Evolutionary conservation across 2,329 filamentous ascomycete species (phyloP).

Genomic region (Chaetomiaceae sp.): DNA sequence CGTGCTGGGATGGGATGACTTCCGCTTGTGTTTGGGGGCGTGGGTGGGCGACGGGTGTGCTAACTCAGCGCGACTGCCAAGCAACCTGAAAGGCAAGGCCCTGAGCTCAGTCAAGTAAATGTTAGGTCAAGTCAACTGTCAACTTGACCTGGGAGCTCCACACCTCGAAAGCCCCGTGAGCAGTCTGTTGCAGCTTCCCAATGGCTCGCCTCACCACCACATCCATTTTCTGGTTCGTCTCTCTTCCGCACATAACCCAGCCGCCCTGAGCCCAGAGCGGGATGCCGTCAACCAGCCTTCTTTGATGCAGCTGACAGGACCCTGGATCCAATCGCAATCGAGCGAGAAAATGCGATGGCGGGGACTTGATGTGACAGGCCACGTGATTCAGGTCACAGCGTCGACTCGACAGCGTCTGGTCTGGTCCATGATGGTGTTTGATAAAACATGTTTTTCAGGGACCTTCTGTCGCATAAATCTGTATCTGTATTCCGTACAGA

Average conservation of each 20-base stretch:
- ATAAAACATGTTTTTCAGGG: no score
- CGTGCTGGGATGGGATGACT: not conserved
- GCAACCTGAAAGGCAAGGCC: no score
- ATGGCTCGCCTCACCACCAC: no score
- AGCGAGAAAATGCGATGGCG: constrained; percentile 3
- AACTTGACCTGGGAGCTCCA: not conserved
- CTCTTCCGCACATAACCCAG: no score
- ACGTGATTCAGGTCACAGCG: constrained; percentile 2
- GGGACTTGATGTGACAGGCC: constrained; percentile 1
- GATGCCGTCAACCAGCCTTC: not conserved
- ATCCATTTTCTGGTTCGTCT: no score
- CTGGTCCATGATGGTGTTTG: no score
- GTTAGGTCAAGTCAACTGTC: no score
- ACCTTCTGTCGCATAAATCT: no score
- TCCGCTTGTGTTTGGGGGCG: not conserved
- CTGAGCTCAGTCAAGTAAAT: no score
- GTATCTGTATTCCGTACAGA: no score
- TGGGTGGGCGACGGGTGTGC: not conserved
- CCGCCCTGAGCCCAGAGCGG: not conserved
- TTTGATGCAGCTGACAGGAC: constrained; percentile 1
- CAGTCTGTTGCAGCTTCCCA: not conserved
- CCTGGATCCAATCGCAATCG: constrained; percentile 1
- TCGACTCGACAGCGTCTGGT: no score
- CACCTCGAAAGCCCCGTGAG: not conserved
- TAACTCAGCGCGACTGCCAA: no score